Evolutionary conservation across 2,329 filamentous ascomycete genomes (phyloP), one percentile per base, ranked within the genome.

Genomic region (Colletotrichum orbiculare): DNA sequence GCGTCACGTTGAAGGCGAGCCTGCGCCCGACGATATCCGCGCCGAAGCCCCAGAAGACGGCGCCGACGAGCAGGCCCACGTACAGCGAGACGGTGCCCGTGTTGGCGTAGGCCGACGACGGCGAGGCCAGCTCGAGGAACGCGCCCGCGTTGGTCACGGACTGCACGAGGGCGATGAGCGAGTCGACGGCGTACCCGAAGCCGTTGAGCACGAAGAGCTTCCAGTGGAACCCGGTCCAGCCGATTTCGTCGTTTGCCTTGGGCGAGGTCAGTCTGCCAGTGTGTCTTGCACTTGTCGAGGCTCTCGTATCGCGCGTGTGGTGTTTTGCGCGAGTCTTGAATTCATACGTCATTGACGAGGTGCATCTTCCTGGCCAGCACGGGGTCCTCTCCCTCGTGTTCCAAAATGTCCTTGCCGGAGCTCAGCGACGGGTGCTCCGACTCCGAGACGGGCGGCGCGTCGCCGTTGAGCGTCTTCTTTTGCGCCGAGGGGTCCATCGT

Each of bases 361-460:
- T 88, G 83, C 87, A 91, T 91, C 74, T 91, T 91, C 45, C 83
- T 83, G 69, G 86, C 86, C 48, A 91, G 76, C 1, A 84, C 87
- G 5, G 87, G 85, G 71, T 91, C 88, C 35, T 86, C 76, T 70
- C 86, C 81, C 73, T 90, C 85, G 58, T 82, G 75, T 5, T 79
- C 81, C 12, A 91, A 79, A 33, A 91, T 75, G 69, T 91, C 88
- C 59, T 79, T 73, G 49, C 69, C 73, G 10, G 63, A 66, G 58
- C 63, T 57, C 25, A 57, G 35, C 37, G 58, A 66, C 52, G 15
- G 35, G 41, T 53, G 41, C 42, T 62, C 52, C 15, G 25, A 13
- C 46, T 56, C 58, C 37, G 11, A 62, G 25, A 3, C 37, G 15
- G 60, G 54, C 52, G 56, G 49, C 17, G 7, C 61, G 45, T 45